Base-by-base conservation (phyloP, 192 early-diverging fungal genomes). In the Thoreauomyces humboldtii region DNA sequence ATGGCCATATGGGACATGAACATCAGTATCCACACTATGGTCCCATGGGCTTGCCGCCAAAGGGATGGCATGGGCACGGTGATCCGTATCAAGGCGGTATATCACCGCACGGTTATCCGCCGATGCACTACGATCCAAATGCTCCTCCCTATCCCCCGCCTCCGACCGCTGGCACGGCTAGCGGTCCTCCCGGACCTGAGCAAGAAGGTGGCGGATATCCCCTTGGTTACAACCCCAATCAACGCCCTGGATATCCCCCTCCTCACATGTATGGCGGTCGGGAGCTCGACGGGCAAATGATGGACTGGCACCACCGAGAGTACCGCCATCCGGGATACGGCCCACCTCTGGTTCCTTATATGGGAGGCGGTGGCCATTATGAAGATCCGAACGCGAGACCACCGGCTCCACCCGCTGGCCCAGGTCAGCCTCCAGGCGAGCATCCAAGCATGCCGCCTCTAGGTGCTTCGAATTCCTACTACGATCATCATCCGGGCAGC, bases 241-340 rank as follows among this genome's bases (percentile, higher is more conserved):
- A 38, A 51, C 43, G 62, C n/a, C 46, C 41, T 51, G 17, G 28
- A 43, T 60, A 60, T 28, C n/a, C n/a, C n/a, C n/a, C n/a, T n/a
- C 59, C 38, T 21, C 64, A 66, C 37, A 35, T 43, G n/a, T 58
- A 55, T 34, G 12, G 22, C 5, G 41, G 38, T 22, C 53, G 55
- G 4, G 53, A 66, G 15, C 64, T 58, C 31, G 64, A 58, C 15
- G n/a, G 53, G 7, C 22, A 21, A 5, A 58, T 58, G 36, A 22
- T 38, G 54, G 64, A 66, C 22, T 66, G 64, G 64, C 64, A 66
- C 37, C 64, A 66, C 37, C 64, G 53, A 14, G 64, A 55, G 15
- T 66, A 66, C 36, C 64, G 47, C n/a, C 64, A 55, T 46, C 50
- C 50, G 3, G 51, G 35, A 21, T 66, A 66, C 19, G 53, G 53